Evolutionary conservation across 148 eudicot species (phyloP), one percentile per base, ranked within the genome.

Genomic region (Cornus kousa): DNA sequence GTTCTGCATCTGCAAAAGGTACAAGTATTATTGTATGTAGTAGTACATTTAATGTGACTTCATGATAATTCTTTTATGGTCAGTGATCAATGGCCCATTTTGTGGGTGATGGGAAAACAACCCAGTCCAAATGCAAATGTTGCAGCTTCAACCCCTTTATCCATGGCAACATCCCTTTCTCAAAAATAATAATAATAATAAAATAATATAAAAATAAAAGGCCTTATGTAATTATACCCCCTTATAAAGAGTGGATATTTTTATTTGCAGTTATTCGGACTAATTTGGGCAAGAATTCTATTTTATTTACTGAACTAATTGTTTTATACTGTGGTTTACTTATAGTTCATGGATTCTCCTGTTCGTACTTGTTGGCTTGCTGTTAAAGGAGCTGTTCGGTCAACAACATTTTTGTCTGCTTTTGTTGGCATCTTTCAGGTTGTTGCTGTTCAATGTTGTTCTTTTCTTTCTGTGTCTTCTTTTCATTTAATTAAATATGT

Each of bases 351-450:
- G 94, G 93, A 89, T 71, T 79, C 93, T 78, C 99, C 99, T 68
- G 85, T 83, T 69, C 89, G 88, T 71, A 93, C 97, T 68, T 88
- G 92, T 74, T 90, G 98, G 99, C 93, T 59, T 85, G 99, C 99
- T 82, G 83, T 90, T 48, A 92, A 85, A 77, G 97, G 91, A 67
- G 97, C 98, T 89, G 92, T 92, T 77, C 95, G 98, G 75, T 93
- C 99, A 65, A 93, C 99, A 64, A 78, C 90, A 24, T 96, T 96
- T 83, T 86, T 96, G 80, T 96, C 99, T 50, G 92, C 97, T 73
- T 96, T 96, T 86, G 99, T 96, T 73, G 99, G 99, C 74, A 80
- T 92, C 77, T 96, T 96, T 87, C 99, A 93, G 99, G 99, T 96
- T 72, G 79, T 37, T 70, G 14, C 73, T 50, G 57, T 31, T 82